Percentiles rank a stretch among this genome's conserved stretches.
phyloP scores from a whole-genome alignment of 345 rosid genomes.

The Eucalyptus sp. region DNA sequence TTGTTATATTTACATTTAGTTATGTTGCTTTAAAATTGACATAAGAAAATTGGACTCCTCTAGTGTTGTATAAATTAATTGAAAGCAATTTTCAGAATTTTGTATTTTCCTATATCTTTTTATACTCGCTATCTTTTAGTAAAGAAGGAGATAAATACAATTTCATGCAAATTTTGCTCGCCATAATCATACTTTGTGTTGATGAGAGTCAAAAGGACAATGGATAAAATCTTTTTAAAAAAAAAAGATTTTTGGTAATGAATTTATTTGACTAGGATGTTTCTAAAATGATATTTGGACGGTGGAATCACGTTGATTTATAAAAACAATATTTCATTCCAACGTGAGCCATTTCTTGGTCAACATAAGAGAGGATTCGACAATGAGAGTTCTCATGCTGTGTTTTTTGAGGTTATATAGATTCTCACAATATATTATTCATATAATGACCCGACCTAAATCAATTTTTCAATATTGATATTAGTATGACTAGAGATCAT shows the following conservation, averaged over 20 bases:
- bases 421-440: background rate
- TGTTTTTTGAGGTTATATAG: too few species aligned
- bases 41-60: too few species aligned
- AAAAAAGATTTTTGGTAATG: rapidly evolving
- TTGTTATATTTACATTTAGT: too few species aligned
- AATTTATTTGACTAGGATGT: background rate
- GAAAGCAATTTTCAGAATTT: background rate
- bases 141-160: background rate
- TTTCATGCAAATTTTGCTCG: background rate
- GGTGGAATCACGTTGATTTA: background rate
- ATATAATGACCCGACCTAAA: too few species aligned
- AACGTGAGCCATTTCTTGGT: too few species aligned
- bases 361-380: too few species aligned
- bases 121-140: rapidly evolving
- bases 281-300: background rate
- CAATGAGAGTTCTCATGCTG: background rate
- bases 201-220: background rate
- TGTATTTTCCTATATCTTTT: background rate
- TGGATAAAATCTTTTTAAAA: background rate
- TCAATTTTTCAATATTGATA: background rate
- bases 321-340: background rate
- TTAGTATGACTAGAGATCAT: background rate
- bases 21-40: too few species aligned
- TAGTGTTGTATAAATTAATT: background rate
- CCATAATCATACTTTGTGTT: background rate